Conservation (phyloP, 208 protist species). For the Acanthamoeba triangularis region DNA sequence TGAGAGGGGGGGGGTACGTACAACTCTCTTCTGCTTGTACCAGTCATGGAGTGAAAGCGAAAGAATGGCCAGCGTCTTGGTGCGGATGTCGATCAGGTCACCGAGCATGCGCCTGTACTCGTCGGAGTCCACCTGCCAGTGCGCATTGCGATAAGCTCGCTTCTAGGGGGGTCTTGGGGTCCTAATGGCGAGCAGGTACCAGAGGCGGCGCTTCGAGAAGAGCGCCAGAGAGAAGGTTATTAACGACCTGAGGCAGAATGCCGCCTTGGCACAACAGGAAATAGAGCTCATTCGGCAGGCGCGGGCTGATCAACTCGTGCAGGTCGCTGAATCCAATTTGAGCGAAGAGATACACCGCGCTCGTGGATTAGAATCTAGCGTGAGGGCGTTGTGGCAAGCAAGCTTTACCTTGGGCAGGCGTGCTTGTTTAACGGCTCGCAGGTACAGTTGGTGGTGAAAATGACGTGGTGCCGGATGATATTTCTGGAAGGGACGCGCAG, state of each 20-base stretch:
- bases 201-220: background rate
- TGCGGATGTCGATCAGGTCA: slow-evolving; percentile 12
- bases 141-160: background rate
- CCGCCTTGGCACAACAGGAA: background rate
- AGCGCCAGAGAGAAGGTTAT: background rate
- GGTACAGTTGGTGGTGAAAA: background rate
- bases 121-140: background rate
- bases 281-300: slow-evolving; percentile 14
- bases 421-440: slow-evolving; percentile 11
- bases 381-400: background rate
- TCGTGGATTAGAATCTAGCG: background rate
- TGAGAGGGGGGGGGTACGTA: background rate
- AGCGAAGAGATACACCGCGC: too few relatives aligned
- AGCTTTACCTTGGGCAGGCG: background rate
- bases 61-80: slow-evolving; percentile 3
- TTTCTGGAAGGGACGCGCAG: too few relatives aligned
- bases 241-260: background rate
- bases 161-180: background rate
- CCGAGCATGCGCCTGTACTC: slow-evolving; percentile 2
- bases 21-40: slow-evolving; percentile 29
- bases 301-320: slow-evolving; percentile 13
- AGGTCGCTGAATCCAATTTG: background rate
- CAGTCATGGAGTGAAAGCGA: slow-evolving; percentile 10
- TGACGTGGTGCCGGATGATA: background rate
- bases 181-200: background rate